Evolutionary conservation across 2,329 filamentous ascomycete species (phyloP).

Genomic region (Blastomyces percursus): DNA sequence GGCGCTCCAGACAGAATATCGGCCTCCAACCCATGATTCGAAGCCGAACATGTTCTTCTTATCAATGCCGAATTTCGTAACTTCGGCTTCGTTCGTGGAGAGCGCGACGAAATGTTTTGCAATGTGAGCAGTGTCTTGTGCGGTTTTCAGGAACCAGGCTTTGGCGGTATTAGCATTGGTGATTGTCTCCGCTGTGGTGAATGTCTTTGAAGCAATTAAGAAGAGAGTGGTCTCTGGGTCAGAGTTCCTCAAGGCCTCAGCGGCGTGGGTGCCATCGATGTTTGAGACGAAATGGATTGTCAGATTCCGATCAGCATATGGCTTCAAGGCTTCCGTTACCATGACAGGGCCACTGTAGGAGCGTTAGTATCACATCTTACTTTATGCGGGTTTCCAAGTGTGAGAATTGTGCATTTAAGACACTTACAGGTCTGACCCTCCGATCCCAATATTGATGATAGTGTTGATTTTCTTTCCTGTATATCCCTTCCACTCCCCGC

Average conservation of each 20-base stretch:
- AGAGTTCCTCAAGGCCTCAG: constrained; percentile 77
- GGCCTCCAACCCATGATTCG: constrained; percentile 94
- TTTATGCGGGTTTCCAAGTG: not conserved
- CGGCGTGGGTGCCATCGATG: constrained; percentile 97
- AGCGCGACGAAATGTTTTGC: constrained; percentile 98
- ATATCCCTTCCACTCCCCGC: constrained; percentile 92
- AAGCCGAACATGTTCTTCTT: constrained; percentile 99
- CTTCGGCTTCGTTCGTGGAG: constrained; percentile 89
- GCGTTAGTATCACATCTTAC: not conserved
- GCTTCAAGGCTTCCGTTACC: constrained; percentile 95
- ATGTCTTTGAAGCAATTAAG: constrained; percentile 97
- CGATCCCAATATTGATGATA: constrained; percentile 96
- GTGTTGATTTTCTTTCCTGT: constrained; percentile 95
- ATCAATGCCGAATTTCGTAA: constrained; percentile 98
- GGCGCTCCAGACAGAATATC: constrained; percentile 98
- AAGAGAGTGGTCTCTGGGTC: constrained; percentile 98
- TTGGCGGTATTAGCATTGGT: constrained; percentile 98
- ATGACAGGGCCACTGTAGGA: constrained; percentile 75
- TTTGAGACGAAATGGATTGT: constrained; percentile 98
- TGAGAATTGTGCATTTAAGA: not conserved
- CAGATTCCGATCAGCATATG: constrained; percentile 75
- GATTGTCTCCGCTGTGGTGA: constrained; percentile 93
- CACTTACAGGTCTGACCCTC: constrained; percentile 90
- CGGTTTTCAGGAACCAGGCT: constrained; percentile 83
- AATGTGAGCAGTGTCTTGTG: constrained; percentile 62